Evolutionary conservation across 345 rosid genomes (phyloP).

Genomic region (Eucalyptus sp.): DNA sequence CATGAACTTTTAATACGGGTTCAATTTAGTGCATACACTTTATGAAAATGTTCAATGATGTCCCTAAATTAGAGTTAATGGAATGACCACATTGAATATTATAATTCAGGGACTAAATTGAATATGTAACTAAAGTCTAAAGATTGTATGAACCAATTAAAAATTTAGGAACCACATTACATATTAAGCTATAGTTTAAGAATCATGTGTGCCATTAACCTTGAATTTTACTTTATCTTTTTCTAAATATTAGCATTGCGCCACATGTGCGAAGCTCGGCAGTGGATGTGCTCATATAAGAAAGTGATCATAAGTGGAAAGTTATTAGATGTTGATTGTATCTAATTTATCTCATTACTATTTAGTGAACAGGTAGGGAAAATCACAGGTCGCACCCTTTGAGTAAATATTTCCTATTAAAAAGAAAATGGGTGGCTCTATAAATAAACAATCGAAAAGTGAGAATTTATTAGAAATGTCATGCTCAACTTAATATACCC

Average conservation of each 20-base stretch:
- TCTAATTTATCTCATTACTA: background rate
- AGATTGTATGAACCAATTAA: accelerated
- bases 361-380: background rate
- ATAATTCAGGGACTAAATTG: no score
- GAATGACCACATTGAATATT: no score
- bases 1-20: no score
- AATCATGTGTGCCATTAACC: no score
- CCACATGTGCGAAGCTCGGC: background rate
- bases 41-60: no score
- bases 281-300: background rate
- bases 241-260: background rate
- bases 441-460: background rate
- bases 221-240: no score
- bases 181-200: no score
- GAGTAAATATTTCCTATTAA: background rate
- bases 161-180: accelerated
- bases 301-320: background rate
- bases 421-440: background rate
- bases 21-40: accelerated
- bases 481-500: background rate
- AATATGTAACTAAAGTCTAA: no score
- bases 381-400: accelerated
- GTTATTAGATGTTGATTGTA: background rate
- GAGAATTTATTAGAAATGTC: background rate
- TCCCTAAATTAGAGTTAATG: no score